Evolutionary conservation across 371 early-diverging fungal genomes (phyloP), one percentile per base, ranked within the genome.

Genomic region (Parasitella parasitica): DNA sequence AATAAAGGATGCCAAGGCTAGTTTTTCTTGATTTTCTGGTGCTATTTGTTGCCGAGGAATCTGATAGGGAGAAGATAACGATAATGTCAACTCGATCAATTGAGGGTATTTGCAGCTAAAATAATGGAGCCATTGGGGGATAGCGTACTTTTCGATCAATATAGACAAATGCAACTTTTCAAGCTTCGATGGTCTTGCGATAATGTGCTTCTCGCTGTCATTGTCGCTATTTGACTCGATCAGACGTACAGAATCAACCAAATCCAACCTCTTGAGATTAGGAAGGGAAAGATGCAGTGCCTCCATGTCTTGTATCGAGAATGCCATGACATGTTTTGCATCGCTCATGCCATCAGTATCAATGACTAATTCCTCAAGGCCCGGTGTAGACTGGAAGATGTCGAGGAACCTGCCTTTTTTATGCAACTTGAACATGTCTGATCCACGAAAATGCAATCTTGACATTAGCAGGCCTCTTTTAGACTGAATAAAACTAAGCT

Each of bases 381-480:
- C 15, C 5, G 60, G 52, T 6, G 52, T 52, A 2, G 27, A 30
- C 22, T 34, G 39, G 4, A 60, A 60, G 0, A 51, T 24, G 13
- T 18, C 5, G 24, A 60, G 22, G 20, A 60, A 30, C 18, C 20
- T 2, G n/a, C 22, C 20, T 8, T 30, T 18, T 24, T 39, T 20
- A 41, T 60, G 60, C 22, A 52, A 39, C 4, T 27, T 20, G 16
- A 60, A 60, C 8, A 60, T 39, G 24, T 60, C 60, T 16, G 41
- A 18, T 22, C 60, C 53, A 20, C 52, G 52, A n/a, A 60, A 37
- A 41, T 53, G 41, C 5, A 60, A 32, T 22, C 32, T 51, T 18
- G 37, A 38, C 18, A 60, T 18, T 22, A 41, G 22, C 18, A 34
- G 35, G 11, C 57, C 43, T 26, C 27, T 35, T 46, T 46, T 46